phyloP scores from a whole-genome alignment of 139 green algal species.

The Coelastrella sp. region DNA sequence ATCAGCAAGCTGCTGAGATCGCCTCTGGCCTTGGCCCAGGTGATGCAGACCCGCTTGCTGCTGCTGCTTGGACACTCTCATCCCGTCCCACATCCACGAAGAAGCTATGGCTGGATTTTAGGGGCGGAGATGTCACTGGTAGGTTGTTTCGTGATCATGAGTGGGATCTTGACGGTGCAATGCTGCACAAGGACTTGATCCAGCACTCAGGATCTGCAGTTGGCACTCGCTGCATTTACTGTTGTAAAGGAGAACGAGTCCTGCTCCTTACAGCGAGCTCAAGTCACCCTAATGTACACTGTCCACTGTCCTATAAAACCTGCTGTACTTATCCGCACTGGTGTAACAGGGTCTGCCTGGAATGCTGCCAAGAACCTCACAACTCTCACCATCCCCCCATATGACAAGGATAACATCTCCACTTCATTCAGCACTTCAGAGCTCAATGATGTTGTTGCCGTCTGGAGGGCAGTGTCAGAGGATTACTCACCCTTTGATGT shows the following conservation, averaged over 20 bases:
- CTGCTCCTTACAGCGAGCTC: too few relatives aligned
- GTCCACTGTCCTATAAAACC: too few relatives aligned
- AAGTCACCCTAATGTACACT: too few relatives aligned
- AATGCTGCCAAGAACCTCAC: not conserved
- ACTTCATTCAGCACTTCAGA: not conserved
- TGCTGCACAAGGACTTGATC: too few relatives aligned
- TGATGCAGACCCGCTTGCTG: not conserved
- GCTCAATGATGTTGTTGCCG: constrained; percentile 13
- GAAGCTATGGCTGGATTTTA: constrained; percentile 31
- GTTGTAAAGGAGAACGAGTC: too few relatives aligned
- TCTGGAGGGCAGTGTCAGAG: constrained; percentile 35
- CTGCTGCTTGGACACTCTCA: constrained; percentile 11
- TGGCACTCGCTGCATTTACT: too few relatives aligned
- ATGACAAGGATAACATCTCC: constrained; percentile 32
- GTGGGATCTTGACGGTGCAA: too few relatives aligned
- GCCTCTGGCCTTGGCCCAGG: constrained; percentile 6
- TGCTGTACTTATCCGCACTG: not conserved
- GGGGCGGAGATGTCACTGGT: not conserved
- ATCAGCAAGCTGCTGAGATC: constrained; percentile 4
- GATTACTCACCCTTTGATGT: constrained; percentile 34
- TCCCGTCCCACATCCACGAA: not conserved
- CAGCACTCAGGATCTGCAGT: too few relatives aligned
- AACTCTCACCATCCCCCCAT: not conserved
- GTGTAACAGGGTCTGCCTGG: not conserved
- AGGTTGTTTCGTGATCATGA: not conserved